Base-by-base conservation (phyloP, 2,329 filamentous ascomycete species). In the Alternaria arborescens region DNA sequence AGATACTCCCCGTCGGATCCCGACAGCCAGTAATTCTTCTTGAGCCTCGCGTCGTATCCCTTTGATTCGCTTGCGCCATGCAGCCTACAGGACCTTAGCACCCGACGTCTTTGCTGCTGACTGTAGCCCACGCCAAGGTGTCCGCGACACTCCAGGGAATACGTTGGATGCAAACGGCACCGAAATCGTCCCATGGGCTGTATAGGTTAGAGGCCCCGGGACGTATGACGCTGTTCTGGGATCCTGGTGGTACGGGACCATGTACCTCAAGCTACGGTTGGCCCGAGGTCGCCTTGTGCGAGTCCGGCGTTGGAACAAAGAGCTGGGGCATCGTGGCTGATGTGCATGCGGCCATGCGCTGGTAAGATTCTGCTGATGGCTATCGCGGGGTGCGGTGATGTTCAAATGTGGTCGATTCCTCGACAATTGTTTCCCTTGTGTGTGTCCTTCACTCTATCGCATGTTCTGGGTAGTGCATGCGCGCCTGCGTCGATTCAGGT, bases 81-180 rank as follows among this genome's bases (percentile, higher is more conserved):
- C 36, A 51, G 34, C 56, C 40, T 18, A 30, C 30, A 14, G 20
- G 20, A 20, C 50, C 51, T 64, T 56, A 66, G 55, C 56, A 43
- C 54, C 70, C 65, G 65, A 64, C 55, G 50, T 60, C 54, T 55
- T 68, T 61, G 24, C 16, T 69, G 71, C 72, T 74, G 62, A 73
- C 71, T 61, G 34, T 24, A 24, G 12, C 22, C 30, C 16, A 38
- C 14, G 46, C 20, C 30, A 8, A 38, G 46, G 16, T 42, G 52
- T 48, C 51, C 65, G 62, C 64, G 63, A 55, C 47, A 57, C 38
- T 53, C 48, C 61, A 66, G 70, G 53, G 52, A 60, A 43, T 28
- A 16, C 10, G n/a, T 16, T 32, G 22, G 55, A 52, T 18, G 34
- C 24, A 52, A 42, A 42, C 18, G 47, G 58, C 51, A 46, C 56